Percentiles rank a stretch among this genome's conserved stretches.
phyloP scores from a whole-genome alignment of 2,329 filamentous ascomycete genomes.

The Fusarium tanahbumbuense region DNA sequence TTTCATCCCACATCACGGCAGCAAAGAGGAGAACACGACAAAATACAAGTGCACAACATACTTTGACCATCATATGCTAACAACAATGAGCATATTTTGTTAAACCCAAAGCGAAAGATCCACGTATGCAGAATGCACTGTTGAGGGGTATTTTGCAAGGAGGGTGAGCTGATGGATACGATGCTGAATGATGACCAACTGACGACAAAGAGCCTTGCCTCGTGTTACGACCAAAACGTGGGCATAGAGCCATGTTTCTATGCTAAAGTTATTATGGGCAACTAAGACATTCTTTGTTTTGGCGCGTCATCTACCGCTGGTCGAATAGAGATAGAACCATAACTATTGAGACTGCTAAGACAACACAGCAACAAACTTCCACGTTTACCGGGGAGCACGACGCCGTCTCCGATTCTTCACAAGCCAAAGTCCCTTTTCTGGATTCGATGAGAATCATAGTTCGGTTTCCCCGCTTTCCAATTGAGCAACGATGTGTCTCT shows the following conservation, averaged over 20 bases:
- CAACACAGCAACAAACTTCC: conserved; percentile 9
- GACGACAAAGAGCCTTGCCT: conserved; percentile 12
- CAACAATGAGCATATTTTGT: neutral
- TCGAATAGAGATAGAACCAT: neutral
- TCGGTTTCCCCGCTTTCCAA: conserved; percentile 11
- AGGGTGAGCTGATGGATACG: conserved; percentile 23
- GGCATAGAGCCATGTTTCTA: neutral
- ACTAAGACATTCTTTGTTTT: neutral
- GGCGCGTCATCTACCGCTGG: neutral
- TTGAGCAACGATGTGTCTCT: conserved; percentile 6
- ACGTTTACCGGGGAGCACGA: conserved; percentile 2
- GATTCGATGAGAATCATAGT: conserved; percentile 1
- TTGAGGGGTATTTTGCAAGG: conserved; percentile 13
- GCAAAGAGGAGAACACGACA: neutral
- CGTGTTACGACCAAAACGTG: conserved; percentile 24
- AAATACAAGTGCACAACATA: neutral
- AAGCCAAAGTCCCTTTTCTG: neutral
- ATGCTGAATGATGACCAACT: conserved; percentile 29
- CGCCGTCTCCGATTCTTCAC: conserved; percentile 10
- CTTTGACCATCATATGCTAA: neutral
- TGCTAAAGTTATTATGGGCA: neutral
- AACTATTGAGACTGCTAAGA: neutral
- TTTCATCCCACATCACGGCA: conserved; percentile 15
- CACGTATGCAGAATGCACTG: conserved; percentile 25
- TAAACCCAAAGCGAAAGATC: conserved; percentile 22